These are phyloP conservation scores for Mercurialis annua DNA, from an alignment of 345 rosid genomes.

Conservation along the genomic window DNA sequence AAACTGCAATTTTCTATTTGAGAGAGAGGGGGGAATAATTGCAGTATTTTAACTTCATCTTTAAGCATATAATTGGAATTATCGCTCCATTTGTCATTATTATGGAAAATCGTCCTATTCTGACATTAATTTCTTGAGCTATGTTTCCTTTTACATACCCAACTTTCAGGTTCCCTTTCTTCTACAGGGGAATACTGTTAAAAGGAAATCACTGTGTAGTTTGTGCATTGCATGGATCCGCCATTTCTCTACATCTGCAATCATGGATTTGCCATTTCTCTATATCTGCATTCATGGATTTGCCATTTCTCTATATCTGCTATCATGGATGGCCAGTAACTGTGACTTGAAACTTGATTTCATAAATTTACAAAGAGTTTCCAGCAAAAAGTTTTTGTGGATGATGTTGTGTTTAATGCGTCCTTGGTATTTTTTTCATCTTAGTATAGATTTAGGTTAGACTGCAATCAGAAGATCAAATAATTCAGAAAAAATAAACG, in stretches of 20 bases:
- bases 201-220: neutral
- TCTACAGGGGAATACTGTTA: neutral
- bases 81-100: neutral
- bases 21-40: neutral
- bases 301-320: neutral
- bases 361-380: neutral
- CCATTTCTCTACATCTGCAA: neutral
- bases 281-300: neutral
- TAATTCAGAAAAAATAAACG: neutral
- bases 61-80: neutral
- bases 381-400: neutral
- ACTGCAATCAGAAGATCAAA: conserved; percentile 17
- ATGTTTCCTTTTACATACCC: neutral
- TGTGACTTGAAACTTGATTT: neutral
- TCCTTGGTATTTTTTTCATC: neutral
- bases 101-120: neutral
- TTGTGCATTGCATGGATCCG: neutral
- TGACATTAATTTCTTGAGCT: neutral
- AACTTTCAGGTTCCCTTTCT: neutral
- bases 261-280: neutral
- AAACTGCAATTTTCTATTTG: neutral
- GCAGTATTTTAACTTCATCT: neutral
- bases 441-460: conserved; percentile 18
- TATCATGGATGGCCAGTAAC: neutral
- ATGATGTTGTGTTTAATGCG: neutral